Percentiles rank a stretch among this genome's conserved stretches.
Conservation (phyloP, 2,329 filamentous ascomycete species). For the Diplodia mutila region DNA sequence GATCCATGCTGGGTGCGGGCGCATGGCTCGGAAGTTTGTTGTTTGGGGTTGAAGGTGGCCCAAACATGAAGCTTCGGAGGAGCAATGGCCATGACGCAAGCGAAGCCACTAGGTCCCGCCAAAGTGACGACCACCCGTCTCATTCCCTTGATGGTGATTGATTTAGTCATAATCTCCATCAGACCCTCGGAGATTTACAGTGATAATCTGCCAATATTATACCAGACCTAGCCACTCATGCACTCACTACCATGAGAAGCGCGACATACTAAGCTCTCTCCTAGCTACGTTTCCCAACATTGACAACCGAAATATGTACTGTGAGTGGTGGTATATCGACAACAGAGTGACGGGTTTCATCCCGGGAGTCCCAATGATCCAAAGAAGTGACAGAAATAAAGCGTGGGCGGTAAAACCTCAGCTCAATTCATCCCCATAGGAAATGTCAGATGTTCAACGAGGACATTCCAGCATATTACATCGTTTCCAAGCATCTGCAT, state of each 20-base stretch:
- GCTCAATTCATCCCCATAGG: background rate
- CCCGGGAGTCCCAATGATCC: background rate
- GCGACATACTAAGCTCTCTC: background rate
- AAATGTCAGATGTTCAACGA: background rate
- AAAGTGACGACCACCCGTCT: background rate
- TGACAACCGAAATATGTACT: conserved; percentile 13
- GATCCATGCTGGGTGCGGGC: conserved; percentile 2
- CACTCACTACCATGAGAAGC: background rate
- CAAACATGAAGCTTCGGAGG: background rate
- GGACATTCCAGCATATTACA: background rate
- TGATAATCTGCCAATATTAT: background rate
- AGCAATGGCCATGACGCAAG: conserved; percentile 23
- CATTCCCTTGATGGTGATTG: background rate
- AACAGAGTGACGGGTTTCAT: background rate
- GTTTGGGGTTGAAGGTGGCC: background rate
- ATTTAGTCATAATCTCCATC: too few relatives aligned
- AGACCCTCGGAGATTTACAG: background rate
- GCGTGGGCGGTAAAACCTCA: background rate
- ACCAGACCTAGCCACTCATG: too few relatives aligned
- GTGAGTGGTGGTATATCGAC: conserved; percentile 2
- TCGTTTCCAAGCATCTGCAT: background rate
- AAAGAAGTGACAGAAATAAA: background rate
- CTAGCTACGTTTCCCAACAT: background rate
- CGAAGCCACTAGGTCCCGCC: conserved; percentile 6
- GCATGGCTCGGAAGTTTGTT: background rate